phyloP scores from a whole-genome alignment of 2,329 filamentous ascomycete species.

The Pseudogymnoascus pannorum region DNA sequence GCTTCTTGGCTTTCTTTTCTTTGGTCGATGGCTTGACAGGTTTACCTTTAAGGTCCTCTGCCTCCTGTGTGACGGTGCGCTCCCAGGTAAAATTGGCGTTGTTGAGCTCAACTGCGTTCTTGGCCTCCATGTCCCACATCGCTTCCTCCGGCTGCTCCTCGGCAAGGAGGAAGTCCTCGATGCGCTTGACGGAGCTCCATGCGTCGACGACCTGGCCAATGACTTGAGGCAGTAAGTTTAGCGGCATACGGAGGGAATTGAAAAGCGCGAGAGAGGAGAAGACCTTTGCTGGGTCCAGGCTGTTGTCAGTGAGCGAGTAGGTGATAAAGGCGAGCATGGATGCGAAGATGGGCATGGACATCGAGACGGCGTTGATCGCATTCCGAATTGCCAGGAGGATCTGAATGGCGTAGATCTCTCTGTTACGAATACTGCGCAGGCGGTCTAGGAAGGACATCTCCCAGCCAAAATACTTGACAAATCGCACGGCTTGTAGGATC shows the following conservation, averaged over 20 bases:
- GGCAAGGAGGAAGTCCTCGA: conserved; percentile 79
- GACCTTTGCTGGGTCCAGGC: conserved; percentile 65
- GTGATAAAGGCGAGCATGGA: conserved; percentile 94
- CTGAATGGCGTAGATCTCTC: conserved; percentile 80
- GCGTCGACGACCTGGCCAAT: conserved; percentile 88
- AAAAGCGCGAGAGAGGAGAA: conserved; percentile 94
- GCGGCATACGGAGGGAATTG: conserved; percentile 81
- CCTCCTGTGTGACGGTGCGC: conserved; percentile 48
- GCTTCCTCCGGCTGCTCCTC: conserved; percentile 77
- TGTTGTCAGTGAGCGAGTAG: conserved; percentile 55
- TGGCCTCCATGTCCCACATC: conserved; percentile 44
- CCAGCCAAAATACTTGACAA: conserved; percentile 97
- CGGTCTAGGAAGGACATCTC: conserved; percentile 78
- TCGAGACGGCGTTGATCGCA: conserved; percentile 56
- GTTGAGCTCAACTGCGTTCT: conserved; percentile 64
- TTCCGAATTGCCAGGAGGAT: conserved; percentile 66
- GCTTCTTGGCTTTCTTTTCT: conserved; percentile 25
- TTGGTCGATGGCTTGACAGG: no score
- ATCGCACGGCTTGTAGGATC: conserved; percentile 81
- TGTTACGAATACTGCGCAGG: conserved; percentile 63
- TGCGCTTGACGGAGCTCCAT: conserved; percentile 73
- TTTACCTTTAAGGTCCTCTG: conserved; percentile 41
- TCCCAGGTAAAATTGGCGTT: conserved; percentile 87
- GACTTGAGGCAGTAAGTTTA: conserved; percentile 82
- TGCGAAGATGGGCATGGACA: conserved; percentile 71